Conservation (phyloP, 176 grass and related monocot species). For the Paspalum notatum region DNA sequence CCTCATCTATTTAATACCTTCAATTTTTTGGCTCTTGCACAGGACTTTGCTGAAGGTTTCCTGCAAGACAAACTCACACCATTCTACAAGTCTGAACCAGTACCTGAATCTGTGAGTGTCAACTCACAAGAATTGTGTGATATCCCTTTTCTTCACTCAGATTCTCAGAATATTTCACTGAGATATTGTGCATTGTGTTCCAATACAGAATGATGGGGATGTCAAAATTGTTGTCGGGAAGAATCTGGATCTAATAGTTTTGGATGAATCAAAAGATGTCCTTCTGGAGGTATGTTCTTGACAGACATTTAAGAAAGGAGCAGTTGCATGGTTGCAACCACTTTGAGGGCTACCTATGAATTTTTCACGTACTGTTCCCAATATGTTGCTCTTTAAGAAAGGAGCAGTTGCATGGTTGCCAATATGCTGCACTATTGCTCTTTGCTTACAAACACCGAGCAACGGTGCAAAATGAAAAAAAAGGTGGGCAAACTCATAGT, state of each 20-base stretch:
- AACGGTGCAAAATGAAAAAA: background rate
- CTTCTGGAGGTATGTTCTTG: slow-evolving; percentile 75
- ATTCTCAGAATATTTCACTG: background rate
- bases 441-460: background rate
- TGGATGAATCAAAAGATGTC: slow-evolving; percentile 97
- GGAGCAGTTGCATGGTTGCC: background rate
- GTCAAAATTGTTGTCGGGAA: slow-evolving; percentile 96
- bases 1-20: background rate
- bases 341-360: background rate
- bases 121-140: slow-evolving; percentile 20
- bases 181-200: slow-evolving; percentile 28
- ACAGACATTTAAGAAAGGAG: slow-evolving; percentile 13
- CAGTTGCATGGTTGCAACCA: background rate
- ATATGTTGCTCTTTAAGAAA: slow-evolving; percentile 27
- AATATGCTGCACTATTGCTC: background rate
- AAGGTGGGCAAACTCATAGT: background rate
- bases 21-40: background rate
- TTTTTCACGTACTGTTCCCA: too few relatives aligned
- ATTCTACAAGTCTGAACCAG: slow-evolving; percentile 86
- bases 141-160: slow-evolving; percentile 13
- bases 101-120: slow-evolving; percentile 75
- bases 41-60: slow-evolving; percentile 83
- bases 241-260: slow-evolving; percentile 82
- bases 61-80: slow-evolving; percentile 78
- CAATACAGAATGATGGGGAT: slow-evolving; percentile 77